Evolutionary conservation across 2,329 filamentous ascomycete genomes (phyloP), one percentile per base, ranked within the genome.

Genomic region (Pestalotiopsis sp.): DNA sequence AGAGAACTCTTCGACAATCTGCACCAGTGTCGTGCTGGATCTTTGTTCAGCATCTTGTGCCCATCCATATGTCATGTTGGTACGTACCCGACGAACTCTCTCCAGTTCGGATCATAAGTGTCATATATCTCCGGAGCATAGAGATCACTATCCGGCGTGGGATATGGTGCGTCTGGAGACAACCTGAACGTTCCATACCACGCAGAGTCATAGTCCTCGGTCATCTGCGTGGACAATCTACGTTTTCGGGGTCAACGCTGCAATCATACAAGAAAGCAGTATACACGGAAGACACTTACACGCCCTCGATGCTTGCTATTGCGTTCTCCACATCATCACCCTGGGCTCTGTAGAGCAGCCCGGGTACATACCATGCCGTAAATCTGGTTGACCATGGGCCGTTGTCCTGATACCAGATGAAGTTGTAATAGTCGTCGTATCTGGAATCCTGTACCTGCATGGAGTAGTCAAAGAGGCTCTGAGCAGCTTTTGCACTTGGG

Each of bases 301-400:
- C 72, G 36, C 77, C 80, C 66, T 77, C 74, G 20, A 81, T 75
- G 0, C 79, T 77, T 1, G 75, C 75, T 60, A 77, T 79, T 5
- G 79, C 80, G 5, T 79, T 78, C n/a, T 74, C 71, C 0, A 79
- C 72, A 67, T 81, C 80, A 57, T 77, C 67, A 14, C 78, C 78
- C 63, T 79, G 62, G 52, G 79, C 78, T 3, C 80, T 77, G 55
- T 80, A 72, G 36, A 82, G 67, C 17, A 83, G 69, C 1, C 81
- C 81, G 0, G 79, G 74, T 3, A 79, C 72, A 62, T 83, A 82
- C 81, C 81, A 83, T 0, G 80, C 79, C 1, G 81, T 83, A 63
- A 84, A 84, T 11, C 82, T 77, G 41, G 79, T 74, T 3, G 78
- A 81, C 79, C 81, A 83, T 23, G 79, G 79, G 0, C 83, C 82